phyloP scores from a whole-genome alignment of 805 yeast genomes.

The Citeromyces matritensis region DNA sequence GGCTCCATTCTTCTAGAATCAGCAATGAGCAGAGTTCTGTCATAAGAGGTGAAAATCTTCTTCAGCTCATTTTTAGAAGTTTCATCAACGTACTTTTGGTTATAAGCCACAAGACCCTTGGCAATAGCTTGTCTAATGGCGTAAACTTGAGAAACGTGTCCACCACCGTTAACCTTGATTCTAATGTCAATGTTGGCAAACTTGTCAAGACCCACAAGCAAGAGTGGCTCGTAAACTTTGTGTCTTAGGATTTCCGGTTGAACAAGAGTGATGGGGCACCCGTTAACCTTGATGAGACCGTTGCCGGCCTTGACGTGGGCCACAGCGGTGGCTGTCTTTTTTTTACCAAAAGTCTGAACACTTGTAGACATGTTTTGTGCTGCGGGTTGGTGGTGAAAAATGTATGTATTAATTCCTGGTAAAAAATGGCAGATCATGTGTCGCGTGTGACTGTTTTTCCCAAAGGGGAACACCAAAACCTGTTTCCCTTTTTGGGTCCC shows the following conservation, averaged over 20 bases:
- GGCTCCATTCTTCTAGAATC: conserved; percentile 99
- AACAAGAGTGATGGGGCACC: conserved; percentile 97
- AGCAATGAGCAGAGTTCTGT: conserved; percentile 98
- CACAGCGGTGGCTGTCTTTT: conserved; percentile 99
- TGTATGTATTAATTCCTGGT: too few species aligned
- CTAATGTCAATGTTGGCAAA: conserved; percentile 97
- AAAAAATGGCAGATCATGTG: too few species aligned
- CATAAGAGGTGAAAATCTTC: conserved; percentile 95
- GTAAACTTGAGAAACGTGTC: conserved; percentile 99
- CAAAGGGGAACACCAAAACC: too few species aligned
- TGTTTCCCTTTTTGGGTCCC: too few species aligned
- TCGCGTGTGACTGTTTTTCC: too few species aligned
- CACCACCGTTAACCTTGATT: conserved; percentile 99
- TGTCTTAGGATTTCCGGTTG: conserved; percentile 98
- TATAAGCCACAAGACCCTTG: conserved; percentile 98
- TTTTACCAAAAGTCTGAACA: conserved; percentile 94
- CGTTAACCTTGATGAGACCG: conserved; percentile 98
- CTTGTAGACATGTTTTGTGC: too few species aligned
- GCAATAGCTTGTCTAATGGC: conserved; percentile 99
- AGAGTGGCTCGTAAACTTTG: conserved; percentile 99
- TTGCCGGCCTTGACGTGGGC: conserved; percentile 99
- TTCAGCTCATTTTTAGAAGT: conserved; percentile 98
- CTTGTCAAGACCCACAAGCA: conserved; percentile 97
- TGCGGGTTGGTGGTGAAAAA: too few species aligned
- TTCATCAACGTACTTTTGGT: conserved; percentile 98